A percentile compares a stretch with the other conserved stretches of the same genome.
Conservation (phyloP, 2,329 filamentous ascomycete genomes). For the Blumeria hordei region DNA sequence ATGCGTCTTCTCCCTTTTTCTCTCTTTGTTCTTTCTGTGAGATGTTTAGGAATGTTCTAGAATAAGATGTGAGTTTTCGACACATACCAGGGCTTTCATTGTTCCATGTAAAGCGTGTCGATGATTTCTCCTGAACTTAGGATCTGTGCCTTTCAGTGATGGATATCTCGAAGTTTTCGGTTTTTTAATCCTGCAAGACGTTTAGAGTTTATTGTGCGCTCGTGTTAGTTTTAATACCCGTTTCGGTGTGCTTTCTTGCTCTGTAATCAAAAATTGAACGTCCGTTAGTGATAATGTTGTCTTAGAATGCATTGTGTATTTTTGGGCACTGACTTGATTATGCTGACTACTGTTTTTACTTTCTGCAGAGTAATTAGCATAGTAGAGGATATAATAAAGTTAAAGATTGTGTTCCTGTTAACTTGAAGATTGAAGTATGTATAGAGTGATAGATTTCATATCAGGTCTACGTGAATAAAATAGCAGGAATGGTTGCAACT, state of each 20-base stretch:
- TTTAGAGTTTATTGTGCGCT: not conserved
- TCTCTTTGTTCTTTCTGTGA: slow-evolving; percentile 88
- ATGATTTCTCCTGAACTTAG: slow-evolving; percentile 99
- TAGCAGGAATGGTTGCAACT: too few relatives aligned
- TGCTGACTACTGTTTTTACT: slow-evolving; percentile 7
- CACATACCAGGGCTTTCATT: slow-evolving; percentile 82
- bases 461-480: too few relatives aligned
- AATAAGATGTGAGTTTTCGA: not conserved
- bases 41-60: slow-evolving; percentile 3
- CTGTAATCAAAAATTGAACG: slow-evolving; percentile 21
- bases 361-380: not conserved
- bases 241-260: slow-evolving; percentile 97
- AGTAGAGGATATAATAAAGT: too few relatives aligned
- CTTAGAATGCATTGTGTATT: not conserved
- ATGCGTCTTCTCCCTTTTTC: slow-evolving; percentile 78
- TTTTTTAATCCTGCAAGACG: slow-evolving; percentile 77
- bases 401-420: too few relatives aligned
- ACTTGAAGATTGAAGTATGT: too few relatives aligned
- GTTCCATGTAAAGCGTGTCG: slow-evolving; percentile 98
- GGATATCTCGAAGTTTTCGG: slow-evolving; percentile 98
- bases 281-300: not conserved
- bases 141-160: slow-evolving; percentile 93
- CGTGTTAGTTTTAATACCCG: slow-evolving; percentile 35
- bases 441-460: too few relatives aligned
- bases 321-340: slow-evolving; percentile 5